These are phyloP conservation scores for Phytopythium aichiense DNA, from an alignment of 352 stramenopile species.

Conservation along the genomic window DNA sequence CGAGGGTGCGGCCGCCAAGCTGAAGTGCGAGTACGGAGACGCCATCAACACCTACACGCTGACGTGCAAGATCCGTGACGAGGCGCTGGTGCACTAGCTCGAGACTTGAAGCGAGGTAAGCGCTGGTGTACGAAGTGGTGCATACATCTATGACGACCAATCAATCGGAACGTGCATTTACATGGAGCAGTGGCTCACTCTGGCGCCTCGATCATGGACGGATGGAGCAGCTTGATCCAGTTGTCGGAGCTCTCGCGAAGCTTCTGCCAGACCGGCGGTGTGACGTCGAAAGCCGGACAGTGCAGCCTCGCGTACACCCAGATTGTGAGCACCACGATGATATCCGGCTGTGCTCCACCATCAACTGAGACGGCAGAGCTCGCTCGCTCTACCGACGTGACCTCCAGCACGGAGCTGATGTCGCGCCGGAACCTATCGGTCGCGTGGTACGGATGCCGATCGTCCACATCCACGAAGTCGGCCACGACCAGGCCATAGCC, in stretches of 20 bases:
- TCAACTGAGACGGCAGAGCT: background rate
- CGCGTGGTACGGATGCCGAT: constrained; percentile 24
- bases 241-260: constrained; percentile 9
- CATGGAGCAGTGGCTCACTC: background rate
- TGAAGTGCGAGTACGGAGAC: constrained; percentile 26
- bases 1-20: constrained; percentile 16
- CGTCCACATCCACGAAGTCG: constrained; percentile 34
- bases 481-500: constrained; percentile 23
- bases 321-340: constrained; percentile 11
- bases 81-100: constrained; percentile 21
- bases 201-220: constrained; percentile 1
- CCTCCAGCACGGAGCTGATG: constrained; percentile 21
- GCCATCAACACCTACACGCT: constrained; percentile 34
- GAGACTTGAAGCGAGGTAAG: background rate
- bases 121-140: background rate
- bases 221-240: constrained; percentile 12
- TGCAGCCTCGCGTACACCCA: constrained; percentile 17
- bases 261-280: constrained; percentile 3
- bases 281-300: constrained; percentile 7
- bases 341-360: background rate
- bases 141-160: too few relatives aligned
- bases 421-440: constrained; percentile 21
- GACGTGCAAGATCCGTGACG: constrained; percentile 39
- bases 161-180: too few relatives aligned
- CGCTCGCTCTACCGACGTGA: constrained; percentile 8